Evolutionary conservation across 1,284 basidiomycete genomes (phyloP).

Genomic region (Tetrapyrgos nigripes): DNA sequence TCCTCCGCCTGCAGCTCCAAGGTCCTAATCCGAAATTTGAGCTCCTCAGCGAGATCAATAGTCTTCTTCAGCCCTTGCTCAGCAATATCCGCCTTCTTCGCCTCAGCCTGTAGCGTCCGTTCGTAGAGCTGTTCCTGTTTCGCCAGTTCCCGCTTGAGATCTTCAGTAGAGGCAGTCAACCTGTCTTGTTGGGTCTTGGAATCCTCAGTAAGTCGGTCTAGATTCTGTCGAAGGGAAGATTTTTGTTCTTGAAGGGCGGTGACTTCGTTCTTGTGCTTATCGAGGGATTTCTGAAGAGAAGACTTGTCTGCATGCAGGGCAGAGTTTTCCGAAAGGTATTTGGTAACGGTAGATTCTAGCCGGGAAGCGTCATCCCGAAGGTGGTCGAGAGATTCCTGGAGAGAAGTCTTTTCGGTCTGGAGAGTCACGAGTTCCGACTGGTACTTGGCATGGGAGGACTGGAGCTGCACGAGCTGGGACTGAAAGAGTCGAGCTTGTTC

Average conservation of each 20-base stretch:
- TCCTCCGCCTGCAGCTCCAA: constrained; percentile 21
- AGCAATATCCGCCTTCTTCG: constrained; percentile 26
- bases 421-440: background rate
- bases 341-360: background rate
- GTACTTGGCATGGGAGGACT: too few relatives aligned
- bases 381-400: constrained; percentile 5
- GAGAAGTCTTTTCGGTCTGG: background rate
- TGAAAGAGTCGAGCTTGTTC: too few relatives aligned
- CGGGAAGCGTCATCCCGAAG: constrained; percentile 2
- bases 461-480: too few relatives aligned
- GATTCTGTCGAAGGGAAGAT: constrained; percentile 16
- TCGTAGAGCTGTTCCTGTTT: constrained; percentile 3
- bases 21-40: constrained; percentile 18
- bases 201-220: background rate
- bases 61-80: constrained; percentile 25
- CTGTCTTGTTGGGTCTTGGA: background rate
- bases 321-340: constrained; percentile 2
- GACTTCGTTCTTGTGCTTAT: constrained; percentile 14
- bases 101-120: constrained; percentile 28
- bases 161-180: too few relatives aligned
- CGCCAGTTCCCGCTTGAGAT: background rate
- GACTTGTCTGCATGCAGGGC: constrained; percentile 1
- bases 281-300: background rate
- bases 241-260: constrained; percentile 30
- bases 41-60: constrained; percentile 21